These are phyloP conservation scores for Lasiosphaeria miniovina DNA, from an alignment of 495 filamentous ascomycete species.

Conservation along the genomic window DNA sequence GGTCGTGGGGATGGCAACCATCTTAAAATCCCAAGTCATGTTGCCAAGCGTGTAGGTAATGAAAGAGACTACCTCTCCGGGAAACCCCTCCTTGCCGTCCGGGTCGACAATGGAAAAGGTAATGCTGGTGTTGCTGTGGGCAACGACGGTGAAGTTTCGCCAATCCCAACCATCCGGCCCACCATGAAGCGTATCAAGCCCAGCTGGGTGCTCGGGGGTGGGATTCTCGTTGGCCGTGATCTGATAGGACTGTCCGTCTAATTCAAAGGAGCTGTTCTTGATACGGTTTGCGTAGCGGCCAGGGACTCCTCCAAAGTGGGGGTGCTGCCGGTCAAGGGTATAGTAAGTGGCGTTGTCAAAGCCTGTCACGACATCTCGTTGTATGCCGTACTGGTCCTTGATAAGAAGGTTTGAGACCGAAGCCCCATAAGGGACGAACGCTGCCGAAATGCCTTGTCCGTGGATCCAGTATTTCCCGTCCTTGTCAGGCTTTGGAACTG, in stretches of 20 bases:
- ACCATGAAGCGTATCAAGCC: conserved; percentile 73
- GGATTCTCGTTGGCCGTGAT: conserved; percentile 69
- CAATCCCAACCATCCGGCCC: conserved; percentile 79
- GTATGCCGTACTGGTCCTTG: conserved; percentile 63
- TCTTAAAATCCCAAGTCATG: conserved; percentile 53
- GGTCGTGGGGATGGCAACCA: conserved; percentile 52
- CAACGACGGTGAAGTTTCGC: conserved; percentile 74
- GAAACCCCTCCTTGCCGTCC: conserved; percentile 71
- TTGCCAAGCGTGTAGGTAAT: conserved; percentile 64
- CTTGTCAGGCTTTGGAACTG: conserved; percentile 34
- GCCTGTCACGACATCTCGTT: conserved; percentile 68
- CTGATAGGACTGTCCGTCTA: conserved; percentile 64
- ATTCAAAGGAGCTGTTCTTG: conserved; percentile 75
- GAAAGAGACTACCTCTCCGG: conserved; percentile 73
- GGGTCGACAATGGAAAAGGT: conserved; percentile 76
- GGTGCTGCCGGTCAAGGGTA: conserved; percentile 61
- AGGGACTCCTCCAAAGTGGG: conserved; percentile 72
- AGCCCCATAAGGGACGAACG: conserved; percentile 77
- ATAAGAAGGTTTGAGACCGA: conserved; percentile 71
- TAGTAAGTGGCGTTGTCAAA: conserved; percentile 78
- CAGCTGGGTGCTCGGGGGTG: conserved; percentile 42
- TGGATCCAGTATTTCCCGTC: conserved; percentile 68
- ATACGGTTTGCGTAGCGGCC: conserved; percentile 86
- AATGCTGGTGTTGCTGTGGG: conserved; percentile 63
- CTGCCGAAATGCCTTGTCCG: conserved; percentile 67